Evolutionary conservation across 164 flowering plant species (phyloP).

Genomic region (Liriodendron chinense): DNA sequence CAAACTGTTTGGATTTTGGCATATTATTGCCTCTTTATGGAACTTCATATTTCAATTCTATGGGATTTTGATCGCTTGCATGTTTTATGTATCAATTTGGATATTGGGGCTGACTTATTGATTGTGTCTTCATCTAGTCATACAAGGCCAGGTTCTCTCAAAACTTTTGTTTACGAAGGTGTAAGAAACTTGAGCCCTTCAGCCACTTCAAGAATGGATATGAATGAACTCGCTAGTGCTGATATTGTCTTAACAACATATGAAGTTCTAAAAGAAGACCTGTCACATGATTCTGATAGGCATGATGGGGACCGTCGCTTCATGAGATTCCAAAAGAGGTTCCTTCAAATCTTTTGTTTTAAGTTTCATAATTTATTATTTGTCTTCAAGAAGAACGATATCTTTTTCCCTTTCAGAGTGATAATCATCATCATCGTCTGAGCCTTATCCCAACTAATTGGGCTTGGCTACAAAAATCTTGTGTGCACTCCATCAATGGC

Average conservation of each 20-base stretch:
- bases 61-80: not conserved
- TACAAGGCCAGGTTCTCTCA: slow-evolving; percentile 74
- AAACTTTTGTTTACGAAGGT: slow-evolving; percentile 75
- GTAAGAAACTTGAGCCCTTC: slow-evolving; percentile 57
- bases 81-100: slow-evolving; percentile 6
- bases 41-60: not conserved
- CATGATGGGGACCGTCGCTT: slow-evolving; percentile 85
- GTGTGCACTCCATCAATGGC: too few relatives aligned
- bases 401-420: too few relatives aligned
- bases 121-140: slow-evolving; percentile 41
- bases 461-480: too few relatives aligned
- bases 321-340: slow-evolving; percentile 94
- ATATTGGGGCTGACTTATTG: slow-evolving; percentile 10
- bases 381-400: not conserved
- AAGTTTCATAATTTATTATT: too few relatives aligned
- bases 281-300: slow-evolving; percentile 88
- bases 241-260: slow-evolving; percentile 93
- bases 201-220: slow-evolving; percentile 34
- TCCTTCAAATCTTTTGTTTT: slow-evolving; percentile 4
- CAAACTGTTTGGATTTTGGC: too few relatives aligned
- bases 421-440: too few relatives aligned
- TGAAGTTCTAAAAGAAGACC: slow-evolving; percentile 90
- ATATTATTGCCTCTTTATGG: not conserved
- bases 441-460: too few relatives aligned
- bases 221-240: slow-evolving; percentile 61